Conservation (phyloP, 2,329 filamentous ascomycete species). For the Epichloe typhina region DNA sequence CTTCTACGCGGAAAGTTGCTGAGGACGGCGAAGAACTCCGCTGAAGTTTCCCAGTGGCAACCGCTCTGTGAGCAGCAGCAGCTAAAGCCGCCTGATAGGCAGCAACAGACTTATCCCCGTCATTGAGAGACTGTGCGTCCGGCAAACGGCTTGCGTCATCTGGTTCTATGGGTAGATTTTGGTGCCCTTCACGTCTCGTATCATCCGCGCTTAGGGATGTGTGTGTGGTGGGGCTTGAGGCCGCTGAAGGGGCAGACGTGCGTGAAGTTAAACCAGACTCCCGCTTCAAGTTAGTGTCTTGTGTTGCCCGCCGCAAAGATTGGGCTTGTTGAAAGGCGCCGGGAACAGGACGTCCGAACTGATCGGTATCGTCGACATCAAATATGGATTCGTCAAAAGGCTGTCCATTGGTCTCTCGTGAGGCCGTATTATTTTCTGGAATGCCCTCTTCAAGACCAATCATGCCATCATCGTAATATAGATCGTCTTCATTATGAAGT, state of each 20-base stretch:
- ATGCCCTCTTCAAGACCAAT: constrained; percentile 34
- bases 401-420: constrained; percentile 33
- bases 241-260: constrained; percentile 29
- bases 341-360: constrained; percentile 46
- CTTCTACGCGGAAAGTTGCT: constrained; percentile 5
- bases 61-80: constrained; percentile 65
- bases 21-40: constrained; percentile 36
- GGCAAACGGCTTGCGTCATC: neutral
- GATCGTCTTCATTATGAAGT: constrained; percentile 38
- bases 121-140: constrained; percentile 4
- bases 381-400: constrained; percentile 64
- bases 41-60: constrained; percentile 61
- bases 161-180: neutral
- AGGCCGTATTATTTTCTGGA: constrained; percentile 29
- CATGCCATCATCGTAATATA: constrained; percentile 57
- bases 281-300: constrained; percentile 20
- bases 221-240: constrained; percentile 35
- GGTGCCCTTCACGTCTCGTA: neutral
- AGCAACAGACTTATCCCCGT: constrained; percentile 24
- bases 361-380: constrained; percentile 52
- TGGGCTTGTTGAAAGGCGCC: constrained; percentile 43
- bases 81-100: constrained; percentile 78
- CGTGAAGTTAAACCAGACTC: constrained; percentile 34
- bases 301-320: constrained; percentile 26
- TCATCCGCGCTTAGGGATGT: constrained; percentile 32